Evolutionary conservation across 495 filamentous ascomycete genomes (phyloP).

Genomic region (Xylaria intraflava): DNA sequence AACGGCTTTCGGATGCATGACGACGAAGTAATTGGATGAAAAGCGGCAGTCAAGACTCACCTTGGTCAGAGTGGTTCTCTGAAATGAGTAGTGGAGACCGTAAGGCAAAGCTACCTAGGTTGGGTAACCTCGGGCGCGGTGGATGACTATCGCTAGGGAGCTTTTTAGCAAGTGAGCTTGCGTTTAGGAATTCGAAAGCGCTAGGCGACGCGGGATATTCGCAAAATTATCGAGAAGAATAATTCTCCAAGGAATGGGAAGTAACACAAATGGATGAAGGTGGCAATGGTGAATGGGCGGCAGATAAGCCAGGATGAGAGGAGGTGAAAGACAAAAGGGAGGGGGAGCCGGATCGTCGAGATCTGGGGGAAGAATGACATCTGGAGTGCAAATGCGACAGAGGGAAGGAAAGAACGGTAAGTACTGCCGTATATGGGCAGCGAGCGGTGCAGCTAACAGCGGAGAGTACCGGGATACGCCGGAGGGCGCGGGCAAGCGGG

Average conservation of each 20-base stretch:
- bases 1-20: conserved; percentile 13
- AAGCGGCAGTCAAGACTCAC: conserved; percentile 18
- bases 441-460: neutral
- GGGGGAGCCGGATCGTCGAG: conserved; percentile 14
- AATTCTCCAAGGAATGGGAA: neutral
- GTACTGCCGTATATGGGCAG: neutral
- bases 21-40: conserved; percentile 13
- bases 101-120: too few relatives aligned
- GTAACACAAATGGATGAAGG: conserved; percentile 3
- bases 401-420: neutral
- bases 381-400: conserved; percentile 6
- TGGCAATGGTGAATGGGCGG: conserved; percentile 1
- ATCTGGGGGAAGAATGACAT: conserved; percentile 13
- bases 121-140: conserved; percentile 24
- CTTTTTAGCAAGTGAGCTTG: conserved; percentile 17
- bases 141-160: conserved; percentile 20
- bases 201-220: conserved; percentile 5
- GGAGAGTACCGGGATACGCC: neutral
- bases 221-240: neutral
- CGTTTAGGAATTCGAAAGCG: conserved; percentile 19
- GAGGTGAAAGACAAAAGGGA: conserved; percentile 8
- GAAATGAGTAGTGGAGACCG: conserved; percentile 28
- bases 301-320: conserved; percentile 2
- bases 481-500: neutral
- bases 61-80: conserved; percentile 12